Evolutionary conservation across 2,329 filamentous ascomycete species (phyloP).

Genomic region (Tolypocladium tropicale): DNA sequence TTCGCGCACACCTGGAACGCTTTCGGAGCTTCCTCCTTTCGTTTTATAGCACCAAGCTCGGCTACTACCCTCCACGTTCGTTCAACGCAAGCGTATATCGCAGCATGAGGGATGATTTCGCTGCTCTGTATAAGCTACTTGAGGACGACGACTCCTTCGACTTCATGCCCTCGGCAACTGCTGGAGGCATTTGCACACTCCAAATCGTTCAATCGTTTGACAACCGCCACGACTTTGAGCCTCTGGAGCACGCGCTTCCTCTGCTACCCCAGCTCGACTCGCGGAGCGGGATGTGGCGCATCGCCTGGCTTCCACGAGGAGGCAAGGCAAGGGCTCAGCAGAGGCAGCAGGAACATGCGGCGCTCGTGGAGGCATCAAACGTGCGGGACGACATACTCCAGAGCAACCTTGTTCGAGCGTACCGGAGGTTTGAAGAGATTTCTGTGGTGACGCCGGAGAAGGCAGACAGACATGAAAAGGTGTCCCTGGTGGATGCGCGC

Average conservation of each 20-base stretch:
- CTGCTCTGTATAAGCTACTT: conserved; percentile 59
- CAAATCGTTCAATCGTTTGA: conserved; percentile 62
- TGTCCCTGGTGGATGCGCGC: conserved; percentile 51
- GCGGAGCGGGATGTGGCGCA: conserved; percentile 18
- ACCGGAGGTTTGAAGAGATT: conserved; percentile 59
- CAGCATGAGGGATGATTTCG: conserved; percentile 59
- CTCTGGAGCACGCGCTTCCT: conserved; percentile 57
- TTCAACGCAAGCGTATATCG: conserved; percentile 38
- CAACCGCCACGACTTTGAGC: conserved; percentile 41
- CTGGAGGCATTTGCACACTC: conserved; percentile 59
- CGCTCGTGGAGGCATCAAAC: conserved; percentile 42
- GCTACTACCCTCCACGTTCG: conserved; percentile 58
- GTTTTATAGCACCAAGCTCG: conserved; percentile 57
- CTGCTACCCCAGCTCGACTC: conserved; percentile 44
- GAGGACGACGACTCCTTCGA: conserved; percentile 47
- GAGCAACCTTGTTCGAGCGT: conserved; percentile 56
- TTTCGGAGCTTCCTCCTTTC: conserved; percentile 60
- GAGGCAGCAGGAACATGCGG: conserved; percentile 39
- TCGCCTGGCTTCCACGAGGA: conserved; percentile 30
- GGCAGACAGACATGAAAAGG: conserved; percentile 44
- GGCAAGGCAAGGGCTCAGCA: conserved; percentile 36
- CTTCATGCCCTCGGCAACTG: conserved; percentile 41
- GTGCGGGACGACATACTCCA: conserved; percentile 24
- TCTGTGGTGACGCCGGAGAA: conserved; percentile 38
- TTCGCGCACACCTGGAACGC: conserved; percentile 57